These are phyloP conservation scores for Dendrobium huoshanense DNA, from an alignment of 106 monocot genomes.

Conservation along the genomic window DNA sequence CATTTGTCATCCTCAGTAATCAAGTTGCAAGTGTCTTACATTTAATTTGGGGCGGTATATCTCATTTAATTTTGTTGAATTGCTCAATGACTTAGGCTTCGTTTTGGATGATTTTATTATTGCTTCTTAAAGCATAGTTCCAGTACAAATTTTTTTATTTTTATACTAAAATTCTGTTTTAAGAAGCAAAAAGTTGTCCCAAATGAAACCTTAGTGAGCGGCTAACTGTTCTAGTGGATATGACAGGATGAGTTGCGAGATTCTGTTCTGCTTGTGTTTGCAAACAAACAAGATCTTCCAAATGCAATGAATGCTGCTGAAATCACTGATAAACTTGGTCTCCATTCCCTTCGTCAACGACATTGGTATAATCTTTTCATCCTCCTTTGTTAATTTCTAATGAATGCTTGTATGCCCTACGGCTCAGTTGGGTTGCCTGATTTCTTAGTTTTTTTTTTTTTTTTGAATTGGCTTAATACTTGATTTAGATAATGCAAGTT, in stretches of 20 bases:
- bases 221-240: background rate
- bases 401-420: background rate
- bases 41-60: background rate
- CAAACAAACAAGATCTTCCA: slow-evolving; percentile 90
- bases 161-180: too few relatives aligned
- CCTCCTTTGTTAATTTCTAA: background rate
- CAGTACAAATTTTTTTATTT: too few relatives aligned
- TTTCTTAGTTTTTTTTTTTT: background rate
- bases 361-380: slow-evolving; percentile 44
- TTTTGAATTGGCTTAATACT: background rate
- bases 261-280: slow-evolving; percentile 79
- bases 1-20: too few relatives aligned
- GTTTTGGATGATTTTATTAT: too few relatives aligned
- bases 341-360: slow-evolving; percentile 77
- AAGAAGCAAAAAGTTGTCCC: too few relatives aligned
- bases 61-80: background rate
- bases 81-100: background rate
- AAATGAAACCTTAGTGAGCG: background rate
- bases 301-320: slow-evolving; percentile 96
- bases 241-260: slow-evolving; percentile 75
- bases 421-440: background rate
- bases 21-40: too few relatives aligned
- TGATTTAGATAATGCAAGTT: background rate
- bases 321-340: slow-evolving; percentile 81
- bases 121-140: too few relatives aligned